Percentiles rank a stretch among this genome's conserved stretches.
phyloP scores from a whole-genome alignment of 2,329 filamentous ascomycete genomes.

The Scortechinia acanthostroma region DNA sequence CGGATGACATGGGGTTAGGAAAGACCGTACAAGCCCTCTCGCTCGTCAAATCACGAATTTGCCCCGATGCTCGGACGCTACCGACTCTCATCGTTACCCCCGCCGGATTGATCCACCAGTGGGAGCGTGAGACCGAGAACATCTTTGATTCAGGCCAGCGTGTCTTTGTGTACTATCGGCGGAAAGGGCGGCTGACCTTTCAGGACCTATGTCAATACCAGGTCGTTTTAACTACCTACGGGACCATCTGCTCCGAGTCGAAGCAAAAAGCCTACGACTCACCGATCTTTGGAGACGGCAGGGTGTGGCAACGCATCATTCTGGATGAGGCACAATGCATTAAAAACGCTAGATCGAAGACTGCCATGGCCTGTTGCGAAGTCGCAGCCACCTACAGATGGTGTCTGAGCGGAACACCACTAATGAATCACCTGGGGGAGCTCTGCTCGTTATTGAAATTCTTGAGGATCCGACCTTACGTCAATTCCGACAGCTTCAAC shows the following conservation, averaged over 20 bases:
- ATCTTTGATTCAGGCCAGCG: no score
- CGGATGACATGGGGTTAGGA: not conserved
- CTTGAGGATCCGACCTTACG: constrained; percentile 70
- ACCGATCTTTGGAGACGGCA: constrained; percentile 20
- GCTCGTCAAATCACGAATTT: not conserved
- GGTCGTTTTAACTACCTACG: constrained; percentile 74
- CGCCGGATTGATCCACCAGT: constrained; percentile 74
- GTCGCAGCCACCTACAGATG: constrained; percentile 58
- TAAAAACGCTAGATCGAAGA: constrained; percentile 64
- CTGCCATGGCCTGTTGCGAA: constrained; percentile 48
- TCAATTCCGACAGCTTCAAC: no score
- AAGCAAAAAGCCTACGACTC: constrained; percentile 35
- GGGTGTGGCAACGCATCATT: constrained; percentile 61
- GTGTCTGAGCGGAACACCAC: constrained; percentile 75
- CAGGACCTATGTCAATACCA: constrained; percentile 58
- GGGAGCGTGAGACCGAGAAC: constrained; percentile 71
- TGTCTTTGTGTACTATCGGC: no score
- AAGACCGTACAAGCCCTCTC: not conserved
- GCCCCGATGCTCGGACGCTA: not conserved
- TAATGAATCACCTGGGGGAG: constrained; percentile 81
- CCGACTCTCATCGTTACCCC: constrained; percentile 67
- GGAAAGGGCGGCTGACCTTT: constrained; percentile 48
- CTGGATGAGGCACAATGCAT: constrained; percentile 77
- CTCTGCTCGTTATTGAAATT: constrained; percentile 74
- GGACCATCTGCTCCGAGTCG: constrained; percentile 54